Evolutionary conservation across 805 yeast genomes (phyloP).

Genomic region (Nakazawaea sp.): DNA sequence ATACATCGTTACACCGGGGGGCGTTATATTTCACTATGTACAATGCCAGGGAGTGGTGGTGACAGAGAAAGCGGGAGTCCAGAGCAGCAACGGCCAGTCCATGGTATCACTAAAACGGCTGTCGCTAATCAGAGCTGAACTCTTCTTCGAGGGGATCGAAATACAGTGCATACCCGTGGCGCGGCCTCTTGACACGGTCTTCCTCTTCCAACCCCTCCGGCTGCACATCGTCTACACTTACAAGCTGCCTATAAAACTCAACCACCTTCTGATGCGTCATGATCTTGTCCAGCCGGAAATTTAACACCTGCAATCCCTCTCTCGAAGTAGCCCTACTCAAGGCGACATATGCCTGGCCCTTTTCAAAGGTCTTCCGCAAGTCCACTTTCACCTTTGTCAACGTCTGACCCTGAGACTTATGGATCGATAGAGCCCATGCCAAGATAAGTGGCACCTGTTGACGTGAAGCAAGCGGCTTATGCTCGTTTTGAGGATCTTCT

Average conservation of each 20-base stretch:
- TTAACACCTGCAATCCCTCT: conserved; percentile 73
- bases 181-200: conserved; percentile 12
- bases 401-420: conserved; percentile 94
- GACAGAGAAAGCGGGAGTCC: not conserved
- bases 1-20: too few species aligned
- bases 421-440: conserved; percentile 97
- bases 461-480: conserved; percentile 61
- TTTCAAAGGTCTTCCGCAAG: conserved; percentile 68
- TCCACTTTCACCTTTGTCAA: conserved; percentile 73
- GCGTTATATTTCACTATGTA: not conserved
- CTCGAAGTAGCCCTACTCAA: conserved; percentile 77
- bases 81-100: not conserved
- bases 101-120: not conserved
- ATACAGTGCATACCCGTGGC: too few species aligned
- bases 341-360: conserved; percentile 96
- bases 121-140: not conserved
- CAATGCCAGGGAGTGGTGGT: not conserved
- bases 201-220: too few species aligned
- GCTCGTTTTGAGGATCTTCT: conserved; percentile 53
- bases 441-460: conserved; percentile 79
- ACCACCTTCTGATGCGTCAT: conserved; percentile 65
- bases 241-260: conserved; percentile 54
- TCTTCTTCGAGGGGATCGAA: not conserved
- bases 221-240: conserved; percentile 25
- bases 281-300: conserved; percentile 61